phyloP scores from a whole-genome alignment of 768 basidiomycete genomes.

The Wakefieldia striispora region DNA sequence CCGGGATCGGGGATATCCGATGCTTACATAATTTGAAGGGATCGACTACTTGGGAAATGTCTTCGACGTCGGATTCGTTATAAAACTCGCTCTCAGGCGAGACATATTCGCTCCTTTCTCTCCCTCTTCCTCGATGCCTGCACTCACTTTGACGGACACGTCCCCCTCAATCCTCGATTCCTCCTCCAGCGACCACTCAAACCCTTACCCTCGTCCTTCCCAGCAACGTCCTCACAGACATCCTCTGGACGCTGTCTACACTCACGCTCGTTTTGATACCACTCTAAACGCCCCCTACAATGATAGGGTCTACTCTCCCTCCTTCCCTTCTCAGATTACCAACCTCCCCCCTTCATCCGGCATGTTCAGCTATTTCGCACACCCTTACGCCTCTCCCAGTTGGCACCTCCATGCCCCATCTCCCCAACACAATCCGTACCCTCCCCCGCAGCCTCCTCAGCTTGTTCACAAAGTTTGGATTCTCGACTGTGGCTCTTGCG shows the following conservation, averaged over 20 bases:
- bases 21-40: slow-evolving; percentile 23
- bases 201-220: slow-evolving; percentile 24
- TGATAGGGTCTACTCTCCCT: slow-evolving; percentile 15
- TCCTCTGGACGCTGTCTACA: slow-evolving; percentile 13
- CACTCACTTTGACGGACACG: slow-evolving; percentile 20
- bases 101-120: slow-evolving; percentile 28
- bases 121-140: slow-evolving; percentile 26
- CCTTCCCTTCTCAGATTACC: slow-evolving; percentile 10
- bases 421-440: slow-evolving; percentile 43
- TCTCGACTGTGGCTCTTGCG: slow-evolving; percentile 72
- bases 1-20: slow-evolving; percentile 19
- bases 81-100: slow-evolving; percentile 36
- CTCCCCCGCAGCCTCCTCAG: slow-evolving; percentile 35
- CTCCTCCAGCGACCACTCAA: slow-evolving; percentile 4
- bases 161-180: slow-evolving; percentile 5
- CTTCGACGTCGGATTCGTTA: slow-evolving; percentile 28
- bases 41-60: slow-evolving; percentile 29
- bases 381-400: slow-evolving; percentile 15
- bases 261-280: slow-evolving; percentile 27
- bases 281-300: slow-evolving; percentile 6
- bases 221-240: slow-evolving; percentile 17
- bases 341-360: slow-evolving; percentile 17
- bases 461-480: slow-evolving; percentile 77
- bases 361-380: slow-evolving; percentile 29
- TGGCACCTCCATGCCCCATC: slow-evolving; percentile 37